Base-by-base conservation (phyloP, 805 yeast species). In the Candida easanensis region DNA sequence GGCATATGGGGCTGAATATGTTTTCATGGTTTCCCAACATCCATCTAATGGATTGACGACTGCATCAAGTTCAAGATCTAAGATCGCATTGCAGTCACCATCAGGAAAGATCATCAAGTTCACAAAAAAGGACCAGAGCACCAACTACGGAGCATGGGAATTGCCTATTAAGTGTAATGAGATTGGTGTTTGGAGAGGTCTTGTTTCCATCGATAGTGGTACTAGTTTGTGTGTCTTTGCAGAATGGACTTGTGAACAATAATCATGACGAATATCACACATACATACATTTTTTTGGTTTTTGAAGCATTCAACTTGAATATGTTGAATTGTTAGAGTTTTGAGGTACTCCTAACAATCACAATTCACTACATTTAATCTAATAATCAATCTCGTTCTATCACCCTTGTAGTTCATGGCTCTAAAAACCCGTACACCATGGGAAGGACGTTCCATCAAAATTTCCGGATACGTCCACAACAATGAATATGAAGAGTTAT, bases 151-250 rank as follows among this genome's bases (percentile, higher is more conserved):
- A 1, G 60, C 72, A 0, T 87, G 83, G 80, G 82, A 76, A 46
- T 60, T 76, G n/a, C 69, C 73, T 33, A 66, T 84, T 19, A 75
- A 76, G 45, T 70, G 88, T 44, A 75, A 73, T 48, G 97, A 90
- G 58, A 61, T 66, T 1, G 99, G 99, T 2, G 61, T 74, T 15
- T 93, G 96, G 88, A 74, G 90, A 44, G 91, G 88, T 2, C 73
- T 90, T 36, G 88, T 88, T 0, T 77, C 84, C 31, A 83, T 88
- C 9, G 91, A 88, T 49, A 77, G 81, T 32, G 87, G 86, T 4
- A 73, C 74, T 42, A 82, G 88, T 41, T 87, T 96, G 88, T 84
- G 88, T 55, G 88, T 86, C 3, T 88, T 87, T 65, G 89, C 95
- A 13, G 96, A 89, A 63, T 91, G 99, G 99, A 69, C 70, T 25